These are phyloP conservation scores for Ascobolus immersus DNA, from an alignment of 495 filamentous ascomycete genomes.

Conservation along the genomic window DNA sequence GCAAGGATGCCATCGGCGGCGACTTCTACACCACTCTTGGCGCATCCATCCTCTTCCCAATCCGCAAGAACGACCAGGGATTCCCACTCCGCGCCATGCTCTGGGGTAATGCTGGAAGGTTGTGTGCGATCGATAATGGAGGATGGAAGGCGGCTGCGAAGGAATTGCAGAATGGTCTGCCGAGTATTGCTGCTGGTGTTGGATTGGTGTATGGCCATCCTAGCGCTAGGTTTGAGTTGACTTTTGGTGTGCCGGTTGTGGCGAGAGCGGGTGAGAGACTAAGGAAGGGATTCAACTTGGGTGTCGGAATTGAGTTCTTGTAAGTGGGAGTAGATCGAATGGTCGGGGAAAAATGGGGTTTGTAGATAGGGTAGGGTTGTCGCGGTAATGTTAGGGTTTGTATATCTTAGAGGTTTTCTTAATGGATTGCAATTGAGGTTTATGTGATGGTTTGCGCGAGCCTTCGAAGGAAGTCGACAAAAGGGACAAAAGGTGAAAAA, in stretches of 20 bases:
- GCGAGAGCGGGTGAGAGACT: conserved; percentile 55
- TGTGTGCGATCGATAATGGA: conserved; percentile 30
- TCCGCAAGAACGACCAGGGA: conserved; percentile 51
- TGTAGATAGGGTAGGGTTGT: no score
- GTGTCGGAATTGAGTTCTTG: conserved; percentile 80
- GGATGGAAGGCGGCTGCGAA: conserved; percentile 22
- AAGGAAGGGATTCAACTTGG: conserved; percentile 75
- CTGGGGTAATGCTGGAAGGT: conserved; percentile 70
- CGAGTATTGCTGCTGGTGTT: conserved; percentile 65
- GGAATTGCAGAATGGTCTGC: conserved; percentile 47
- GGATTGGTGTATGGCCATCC: conserved; percentile 87
- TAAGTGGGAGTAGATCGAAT: conserved; percentile 19
- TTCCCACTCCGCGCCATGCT: conserved; percentile 69
- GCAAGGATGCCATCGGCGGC: conserved; percentile 60
- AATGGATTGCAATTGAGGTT: no score
- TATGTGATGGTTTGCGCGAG: no score
- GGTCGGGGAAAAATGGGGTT: no score
- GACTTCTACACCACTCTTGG: conserved; percentile 76
- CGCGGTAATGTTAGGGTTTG: no score
- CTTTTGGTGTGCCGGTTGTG: conserved; percentile 72
- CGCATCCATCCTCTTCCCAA: conserved; percentile 55
- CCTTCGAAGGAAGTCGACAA: no score
- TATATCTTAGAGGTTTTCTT: no score
- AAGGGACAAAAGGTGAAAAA: no score
- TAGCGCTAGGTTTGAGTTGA: conserved; percentile 76